phyloP scores from a whole-genome alignment of 2,329 filamentous ascomycete species.

The Pseudopyricularia cyperi region DNA sequence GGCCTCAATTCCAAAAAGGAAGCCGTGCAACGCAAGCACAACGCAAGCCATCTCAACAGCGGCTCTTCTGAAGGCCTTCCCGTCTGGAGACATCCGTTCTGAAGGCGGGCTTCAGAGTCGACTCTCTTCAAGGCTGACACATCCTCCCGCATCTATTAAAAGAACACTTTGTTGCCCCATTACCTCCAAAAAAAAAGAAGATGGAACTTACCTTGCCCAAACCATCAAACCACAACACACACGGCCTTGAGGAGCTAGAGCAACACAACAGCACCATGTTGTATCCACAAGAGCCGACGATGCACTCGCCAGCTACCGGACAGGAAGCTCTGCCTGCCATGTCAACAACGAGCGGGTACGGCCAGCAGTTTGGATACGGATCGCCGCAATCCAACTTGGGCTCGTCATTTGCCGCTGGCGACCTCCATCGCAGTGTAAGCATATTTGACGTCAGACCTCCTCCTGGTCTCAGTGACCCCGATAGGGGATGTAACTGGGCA shows the following conservation, averaged over 20 bases:
- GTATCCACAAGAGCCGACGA: slow-evolving; percentile 13
- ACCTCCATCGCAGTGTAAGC: not conserved
- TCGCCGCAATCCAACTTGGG: not conserved
- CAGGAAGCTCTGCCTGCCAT: slow-evolving; percentile 13
- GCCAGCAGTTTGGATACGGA: not conserved
- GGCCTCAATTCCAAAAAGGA: not conserved
- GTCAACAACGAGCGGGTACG: slow-evolving; percentile 13
- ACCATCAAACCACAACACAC: slow-evolving; percentile 24
- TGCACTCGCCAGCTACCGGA: slow-evolving; percentile 21
- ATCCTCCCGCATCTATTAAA: not conserved
- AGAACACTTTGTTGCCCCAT: not conserved
- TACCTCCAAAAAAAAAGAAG: slow-evolving; percentile 1
- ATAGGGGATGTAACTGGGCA: not conserved
- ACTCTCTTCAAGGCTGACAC: not conserved
- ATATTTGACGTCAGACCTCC: not conserved
- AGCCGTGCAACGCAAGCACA: not conserved
- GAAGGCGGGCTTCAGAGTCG: not conserved
- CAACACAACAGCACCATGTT: slow-evolving; percentile 25
- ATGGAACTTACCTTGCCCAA: slow-evolving; percentile 32
- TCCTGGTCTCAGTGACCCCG: not conserved
- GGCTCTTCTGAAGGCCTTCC: not conserved
- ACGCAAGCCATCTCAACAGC: not conserved
- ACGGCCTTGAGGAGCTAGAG: slow-evolving; percentile 28
- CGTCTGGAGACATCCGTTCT: not conserved
- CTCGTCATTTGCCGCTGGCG: not conserved